Evolutionary conservation across 441 rosid species (phyloP).

Genomic region (Corymbia citriodora): DNA sequence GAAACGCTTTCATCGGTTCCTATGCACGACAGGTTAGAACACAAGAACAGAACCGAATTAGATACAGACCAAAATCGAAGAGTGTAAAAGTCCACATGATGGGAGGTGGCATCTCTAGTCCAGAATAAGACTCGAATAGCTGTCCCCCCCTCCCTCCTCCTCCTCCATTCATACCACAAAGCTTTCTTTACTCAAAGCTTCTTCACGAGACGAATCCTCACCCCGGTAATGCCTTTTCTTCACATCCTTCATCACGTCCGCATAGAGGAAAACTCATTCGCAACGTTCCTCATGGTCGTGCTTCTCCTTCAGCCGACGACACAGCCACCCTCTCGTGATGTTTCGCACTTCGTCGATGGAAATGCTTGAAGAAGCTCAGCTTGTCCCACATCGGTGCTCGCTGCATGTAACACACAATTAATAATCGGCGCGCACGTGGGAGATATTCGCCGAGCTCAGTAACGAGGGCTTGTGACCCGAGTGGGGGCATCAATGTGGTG

Average conservation of each 20-base stretch:
- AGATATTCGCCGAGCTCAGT: accelerated
- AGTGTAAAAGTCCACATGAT: background rate
- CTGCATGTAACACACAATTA: accelerated
- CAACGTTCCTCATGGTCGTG: background rate
- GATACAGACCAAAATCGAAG: background rate
- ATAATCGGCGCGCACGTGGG: accelerated
- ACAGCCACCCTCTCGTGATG: background rate
- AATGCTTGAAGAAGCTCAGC: background rate
- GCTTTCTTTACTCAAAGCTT: background rate
- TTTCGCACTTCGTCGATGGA: background rate
- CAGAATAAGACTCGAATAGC: background rate
- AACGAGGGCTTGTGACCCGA: background rate
- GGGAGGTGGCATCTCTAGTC: background rate
- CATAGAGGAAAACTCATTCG: background rate
- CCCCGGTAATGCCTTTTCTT: background rate
- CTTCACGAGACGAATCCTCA: background rate
- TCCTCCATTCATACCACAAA: background rate
- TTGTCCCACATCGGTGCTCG: background rate
- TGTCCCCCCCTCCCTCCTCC: background rate
- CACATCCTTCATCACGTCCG: background rate
- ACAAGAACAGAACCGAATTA: accelerated
- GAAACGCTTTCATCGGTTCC: accelerated
- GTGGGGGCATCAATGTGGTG: background rate
- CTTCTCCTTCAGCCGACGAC: background rate
- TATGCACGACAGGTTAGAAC: accelerated